Evolutionary conservation across 495 filamentous ascomycete genomes (phyloP).

Genomic region (Apodospora peruviana): DNA sequence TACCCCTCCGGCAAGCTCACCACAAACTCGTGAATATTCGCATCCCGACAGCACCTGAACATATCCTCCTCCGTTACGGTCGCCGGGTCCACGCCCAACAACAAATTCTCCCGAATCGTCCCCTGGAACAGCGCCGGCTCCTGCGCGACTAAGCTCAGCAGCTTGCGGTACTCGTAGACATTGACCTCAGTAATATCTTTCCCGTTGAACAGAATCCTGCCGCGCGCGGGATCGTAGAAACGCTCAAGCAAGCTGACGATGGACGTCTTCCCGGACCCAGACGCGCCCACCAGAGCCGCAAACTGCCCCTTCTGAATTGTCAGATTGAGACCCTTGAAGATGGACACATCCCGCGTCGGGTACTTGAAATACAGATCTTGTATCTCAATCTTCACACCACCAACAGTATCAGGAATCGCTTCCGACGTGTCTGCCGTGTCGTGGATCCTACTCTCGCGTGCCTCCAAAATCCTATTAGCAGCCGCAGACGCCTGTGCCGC

Average conservation of each 20-base stretch:
- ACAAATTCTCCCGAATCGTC: slow-evolving; percentile 55
- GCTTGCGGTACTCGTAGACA: slow-evolving; percentile 45
- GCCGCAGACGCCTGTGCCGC: slow-evolving; percentile 42
- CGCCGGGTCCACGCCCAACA: slow-evolving; percentile 40
- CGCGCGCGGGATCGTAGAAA: slow-evolving; percentile 54
- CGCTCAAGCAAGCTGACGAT: slow-evolving; percentile 58
- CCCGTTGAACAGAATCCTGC: slow-evolving; percentile 49
- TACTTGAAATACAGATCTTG: slow-evolving; percentile 56
- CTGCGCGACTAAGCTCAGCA: slow-evolving; percentile 57
- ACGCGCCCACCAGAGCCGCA: slow-evolving; percentile 64
- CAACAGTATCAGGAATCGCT: slow-evolving; percentile 31
- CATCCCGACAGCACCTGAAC: slow-evolving; percentile 49
- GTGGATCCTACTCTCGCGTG: slow-evolving; percentile 25
- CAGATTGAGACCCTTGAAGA: slow-evolving; percentile 49
- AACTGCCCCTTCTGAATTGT: slow-evolving; percentile 60
- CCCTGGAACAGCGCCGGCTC: slow-evolving; percentile 54
- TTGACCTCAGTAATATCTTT: slow-evolving; percentile 39
- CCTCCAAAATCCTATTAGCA: slow-evolving; percentile 40
- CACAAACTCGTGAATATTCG: slow-evolving; percentile 61
- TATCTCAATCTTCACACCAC: slow-evolving; percentile 51
- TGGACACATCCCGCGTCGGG: slow-evolving; percentile 42
- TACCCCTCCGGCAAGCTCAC: slow-evolving; percentile 54
- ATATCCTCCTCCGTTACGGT: slow-evolving; percentile 47
- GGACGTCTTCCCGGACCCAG: slow-evolving; percentile 69
- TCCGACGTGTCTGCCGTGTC: slow-evolving; percentile 16